A percentile compares a stretch with the other conserved stretches of the same genome.
Evolutionary conservation across 495 filamentous ascomycete species (phyloP).

Genomic region (Saxispiralis lemnorum): DNA sequence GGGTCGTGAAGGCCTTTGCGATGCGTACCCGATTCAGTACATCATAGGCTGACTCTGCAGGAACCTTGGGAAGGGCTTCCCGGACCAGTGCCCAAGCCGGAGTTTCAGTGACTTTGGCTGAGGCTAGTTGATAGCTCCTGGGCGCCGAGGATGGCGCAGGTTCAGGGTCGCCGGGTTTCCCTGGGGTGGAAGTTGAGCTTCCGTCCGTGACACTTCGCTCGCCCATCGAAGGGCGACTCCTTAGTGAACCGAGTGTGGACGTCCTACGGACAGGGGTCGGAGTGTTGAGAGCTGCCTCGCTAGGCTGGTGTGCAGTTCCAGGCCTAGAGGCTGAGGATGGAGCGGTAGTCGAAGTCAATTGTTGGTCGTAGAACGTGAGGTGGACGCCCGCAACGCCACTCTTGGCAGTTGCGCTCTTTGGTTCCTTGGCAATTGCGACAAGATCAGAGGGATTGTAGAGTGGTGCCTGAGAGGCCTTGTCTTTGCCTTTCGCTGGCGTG

Average conservation of each 20-base stretch:
- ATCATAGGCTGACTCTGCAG: conserved; percentile 61
- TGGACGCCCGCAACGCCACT: conserved; percentile 47
- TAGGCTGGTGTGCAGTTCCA: conserved; percentile 4
- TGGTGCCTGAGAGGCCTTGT: conserved; percentile 36
- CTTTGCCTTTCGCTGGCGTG: conserved; percentile 47
- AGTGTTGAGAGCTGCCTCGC: conserved; percentile 11
- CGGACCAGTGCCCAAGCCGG: conserved; percentile 52
- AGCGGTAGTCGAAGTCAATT: background rate
- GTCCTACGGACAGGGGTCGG: conserved; percentile 34
- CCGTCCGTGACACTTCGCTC: conserved; percentile 33
- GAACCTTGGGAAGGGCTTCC: conserved; percentile 44
- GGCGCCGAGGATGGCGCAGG: conserved; percentile 11
- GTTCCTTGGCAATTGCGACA: conserved; percentile 44
- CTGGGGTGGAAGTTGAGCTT: conserved; percentile 29
- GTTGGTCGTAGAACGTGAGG: conserved; percentile 44
- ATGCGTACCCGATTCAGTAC: conserved; percentile 67
- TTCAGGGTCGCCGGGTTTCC: conserved; percentile 5
- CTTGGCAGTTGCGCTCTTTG: conserved; percentile 18
- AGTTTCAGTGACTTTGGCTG: conserved; percentile 40
- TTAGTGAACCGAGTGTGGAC: conserved; percentile 18
- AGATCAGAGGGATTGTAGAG: conserved; percentile 60
- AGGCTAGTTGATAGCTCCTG: conserved; percentile 55
- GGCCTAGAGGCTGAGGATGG: conserved; percentile 4
- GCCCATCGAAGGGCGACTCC: conserved; percentile 19
- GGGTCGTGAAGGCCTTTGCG: conserved; percentile 54